These are phyloP conservation scores for Zangia roseola DNA, from an alignment of 768 basidiomycete species.

Conservation along the genomic window DNA sequence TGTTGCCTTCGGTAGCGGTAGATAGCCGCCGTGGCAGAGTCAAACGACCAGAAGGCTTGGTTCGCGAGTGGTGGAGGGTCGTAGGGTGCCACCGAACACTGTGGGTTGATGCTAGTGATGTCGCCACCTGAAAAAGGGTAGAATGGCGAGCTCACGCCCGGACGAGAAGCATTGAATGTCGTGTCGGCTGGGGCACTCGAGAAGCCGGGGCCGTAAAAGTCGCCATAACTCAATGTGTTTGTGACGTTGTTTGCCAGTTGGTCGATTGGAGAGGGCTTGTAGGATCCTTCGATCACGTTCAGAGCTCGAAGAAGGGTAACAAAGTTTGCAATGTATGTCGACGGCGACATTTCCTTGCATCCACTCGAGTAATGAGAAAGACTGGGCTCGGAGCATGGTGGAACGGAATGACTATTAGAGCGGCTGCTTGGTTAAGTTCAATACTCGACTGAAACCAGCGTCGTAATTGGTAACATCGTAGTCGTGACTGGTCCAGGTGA, in stretches of 20 bases:
- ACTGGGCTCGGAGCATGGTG: too few relatives aligned
- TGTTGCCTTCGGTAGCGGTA: slow-evolving; percentile 24
- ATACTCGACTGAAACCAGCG: too few relatives aligned
- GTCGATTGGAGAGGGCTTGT: slow-evolving; percentile 6
- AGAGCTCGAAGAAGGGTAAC: slow-evolving; percentile 7
- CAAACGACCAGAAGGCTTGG: slow-evolving; percentile 16
- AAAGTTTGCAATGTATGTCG: slow-evolving; percentile 5
- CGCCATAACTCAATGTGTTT: neutral
- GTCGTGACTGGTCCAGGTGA: too few relatives aligned
- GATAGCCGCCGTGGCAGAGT: slow-evolving; percentile 9
- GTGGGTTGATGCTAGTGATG: neutral
- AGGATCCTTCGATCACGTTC: slow-evolving; percentile 10
- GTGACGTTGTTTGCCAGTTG: neutral
- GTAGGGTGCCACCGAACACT: slow-evolving; percentile 11
- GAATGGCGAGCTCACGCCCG: neutral
- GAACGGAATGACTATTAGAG: too few relatives aligned
- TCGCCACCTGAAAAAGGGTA: neutral
- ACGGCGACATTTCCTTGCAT: neutral
- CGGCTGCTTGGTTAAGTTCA: too few relatives aligned
- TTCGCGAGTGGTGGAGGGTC: slow-evolving; percentile 6
- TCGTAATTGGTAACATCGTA: too few relatives aligned
- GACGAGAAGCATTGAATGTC: neutral
- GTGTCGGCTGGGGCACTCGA: neutral
- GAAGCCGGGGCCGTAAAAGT: neutral
- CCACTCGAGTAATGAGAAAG: too few relatives aligned